Evolutionary conservation across 2,329 filamentous ascomycete genomes (phyloP).

Genomic region (Diplodia mutila): DNA sequence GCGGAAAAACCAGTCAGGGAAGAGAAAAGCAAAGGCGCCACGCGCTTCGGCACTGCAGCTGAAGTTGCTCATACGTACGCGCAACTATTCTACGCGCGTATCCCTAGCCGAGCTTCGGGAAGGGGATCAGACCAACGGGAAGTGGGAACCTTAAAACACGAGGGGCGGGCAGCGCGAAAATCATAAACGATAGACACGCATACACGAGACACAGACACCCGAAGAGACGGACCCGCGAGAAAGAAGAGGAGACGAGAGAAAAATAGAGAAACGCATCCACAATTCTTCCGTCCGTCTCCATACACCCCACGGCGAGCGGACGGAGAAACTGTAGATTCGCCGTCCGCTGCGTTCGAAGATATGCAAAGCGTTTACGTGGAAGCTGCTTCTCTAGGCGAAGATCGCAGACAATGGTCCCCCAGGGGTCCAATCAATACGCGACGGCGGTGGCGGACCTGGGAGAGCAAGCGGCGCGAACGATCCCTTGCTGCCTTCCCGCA

Average conservation of each 20-base stretch:
- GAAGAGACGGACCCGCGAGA: neutral
- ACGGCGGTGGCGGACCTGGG: neutral
- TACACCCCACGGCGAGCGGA: neutral
- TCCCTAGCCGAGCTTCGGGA: neutral
- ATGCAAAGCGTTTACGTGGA: neutral
- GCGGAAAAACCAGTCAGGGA: neutral
- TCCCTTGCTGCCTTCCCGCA: neutral
- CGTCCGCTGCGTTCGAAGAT: slow-evolving; percentile 20
- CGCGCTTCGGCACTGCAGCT: neutral
- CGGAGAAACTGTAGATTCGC: neutral
- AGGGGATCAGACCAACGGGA: neutral
- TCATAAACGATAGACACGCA: neutral
- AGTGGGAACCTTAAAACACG: neutral
- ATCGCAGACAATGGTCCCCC: neutral
- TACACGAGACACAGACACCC: neutral
- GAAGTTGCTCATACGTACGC: neutral
- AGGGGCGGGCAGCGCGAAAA: neutral
- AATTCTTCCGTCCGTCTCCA: slow-evolving; percentile 15
- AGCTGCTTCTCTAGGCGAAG: neutral
- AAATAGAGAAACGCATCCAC: neutral
- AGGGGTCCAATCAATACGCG: slow-evolving; percentile 3
- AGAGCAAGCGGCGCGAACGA: slow-evolving; percentile 2
- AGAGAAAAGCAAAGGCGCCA: neutral
- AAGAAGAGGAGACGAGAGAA: neutral
- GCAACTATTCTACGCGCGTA: neutral